Evolutionary conservation across 2,329 filamentous ascomycete species (phyloP).

Genomic region (Lachnellula arida): DNA sequence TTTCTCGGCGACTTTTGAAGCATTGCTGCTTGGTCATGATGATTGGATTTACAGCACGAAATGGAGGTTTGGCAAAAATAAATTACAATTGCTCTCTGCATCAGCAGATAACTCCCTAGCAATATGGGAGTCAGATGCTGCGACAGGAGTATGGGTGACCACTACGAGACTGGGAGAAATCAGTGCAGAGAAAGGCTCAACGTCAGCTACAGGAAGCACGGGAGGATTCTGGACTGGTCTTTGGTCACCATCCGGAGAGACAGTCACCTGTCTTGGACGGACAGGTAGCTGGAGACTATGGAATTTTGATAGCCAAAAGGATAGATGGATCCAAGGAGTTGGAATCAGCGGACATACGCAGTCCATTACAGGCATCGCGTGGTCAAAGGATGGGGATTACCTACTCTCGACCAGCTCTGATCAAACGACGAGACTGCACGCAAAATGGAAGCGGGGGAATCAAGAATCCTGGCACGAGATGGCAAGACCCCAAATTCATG

Average conservation of each 20-base stretch:
- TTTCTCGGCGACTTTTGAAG: slow-evolving; percentile 87
- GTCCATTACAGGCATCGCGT: slow-evolving; percentile 75
- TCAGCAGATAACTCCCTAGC: slow-evolving; percentile 94
- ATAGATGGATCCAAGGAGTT: slow-evolving; percentile 71
- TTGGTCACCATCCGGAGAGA: slow-evolving; percentile 75
- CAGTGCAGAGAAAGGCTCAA: slow-evolving; percentile 90
- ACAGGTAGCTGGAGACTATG: slow-evolving; percentile 93
- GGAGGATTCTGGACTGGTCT: slow-evolving; percentile 96
- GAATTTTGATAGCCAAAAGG: slow-evolving; percentile 55
- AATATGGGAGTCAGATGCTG: slow-evolving; percentile 82
- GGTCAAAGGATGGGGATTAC: slow-evolving; percentile 78
- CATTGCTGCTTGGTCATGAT: slow-evolving; percentile 87
- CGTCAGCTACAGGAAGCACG: slow-evolving; percentile 90
- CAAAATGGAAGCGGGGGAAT: slow-evolving; percentile 61
- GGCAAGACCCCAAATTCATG: slow-evolving; percentile 92
- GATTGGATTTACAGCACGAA: slow-evolving; percentile 92
- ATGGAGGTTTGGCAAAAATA: slow-evolving; percentile 34
- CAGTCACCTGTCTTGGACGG: slow-evolving; percentile 76
- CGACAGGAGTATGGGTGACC: slow-evolving; percentile 88
- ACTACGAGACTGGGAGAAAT: slow-evolving; percentile 85
- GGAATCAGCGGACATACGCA: slow-evolving; percentile 81
- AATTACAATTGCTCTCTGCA: slow-evolving; percentile 73
- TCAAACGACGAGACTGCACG: slow-evolving; percentile 86
- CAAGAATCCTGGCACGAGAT: slow-evolving; percentile 85
- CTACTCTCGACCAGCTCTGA: slow-evolving; percentile 85